A percentile compares a stretch with the other conserved stretches of the same genome.
Evolutionary conservation across 345 rosid genomes (phyloP).

Genomic region (Citrus medica): DNA sequence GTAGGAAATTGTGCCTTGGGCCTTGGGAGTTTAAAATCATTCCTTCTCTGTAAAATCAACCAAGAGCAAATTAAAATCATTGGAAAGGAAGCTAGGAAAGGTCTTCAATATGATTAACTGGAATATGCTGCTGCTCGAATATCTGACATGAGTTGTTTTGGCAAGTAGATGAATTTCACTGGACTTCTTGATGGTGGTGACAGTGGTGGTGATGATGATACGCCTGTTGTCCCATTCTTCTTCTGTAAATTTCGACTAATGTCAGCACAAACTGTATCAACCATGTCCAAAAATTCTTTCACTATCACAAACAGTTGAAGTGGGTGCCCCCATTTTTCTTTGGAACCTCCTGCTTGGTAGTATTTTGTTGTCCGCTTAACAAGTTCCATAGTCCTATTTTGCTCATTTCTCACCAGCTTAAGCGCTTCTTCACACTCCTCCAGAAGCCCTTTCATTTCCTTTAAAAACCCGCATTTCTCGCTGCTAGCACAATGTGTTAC

Average conservation of each 20-base stretch:
- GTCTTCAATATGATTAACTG: background rate
- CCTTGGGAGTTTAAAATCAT: background rate
- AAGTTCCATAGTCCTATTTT: constrained; percentile 53
- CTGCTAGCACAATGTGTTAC: constrained; percentile 22
- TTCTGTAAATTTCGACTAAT: constrained; percentile 49
- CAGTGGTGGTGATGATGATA: constrained; percentile 17
- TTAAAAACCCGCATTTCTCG: constrained; percentile 40
- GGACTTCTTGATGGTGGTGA: too few relatives aligned
- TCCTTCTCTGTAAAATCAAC: background rate
- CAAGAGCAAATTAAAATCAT: too few relatives aligned
- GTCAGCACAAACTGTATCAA: constrained; percentile 63
- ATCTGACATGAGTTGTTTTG: too few relatives aligned
- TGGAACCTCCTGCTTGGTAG: constrained; percentile 66
- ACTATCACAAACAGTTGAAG: constrained; percentile 69
- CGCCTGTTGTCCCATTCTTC: constrained; percentile 23
- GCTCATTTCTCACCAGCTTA: constrained; percentile 49
- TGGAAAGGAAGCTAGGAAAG: too few relatives aligned
- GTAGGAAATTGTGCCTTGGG: background rate
- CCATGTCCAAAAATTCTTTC: constrained; percentile 80
- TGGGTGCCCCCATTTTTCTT: constrained; percentile 32
- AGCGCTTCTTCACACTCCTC: constrained; percentile 62
- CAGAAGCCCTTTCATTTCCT: constrained; percentile 62
- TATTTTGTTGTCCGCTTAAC: constrained; percentile 70
- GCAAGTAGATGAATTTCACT: too few relatives aligned
- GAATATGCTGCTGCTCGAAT: too few relatives aligned